These are phyloP conservation scores for Salvia miltiorrhiza DNA, from an alignment of 257 asterid genomes.

Conservation along the genomic window DNA sequence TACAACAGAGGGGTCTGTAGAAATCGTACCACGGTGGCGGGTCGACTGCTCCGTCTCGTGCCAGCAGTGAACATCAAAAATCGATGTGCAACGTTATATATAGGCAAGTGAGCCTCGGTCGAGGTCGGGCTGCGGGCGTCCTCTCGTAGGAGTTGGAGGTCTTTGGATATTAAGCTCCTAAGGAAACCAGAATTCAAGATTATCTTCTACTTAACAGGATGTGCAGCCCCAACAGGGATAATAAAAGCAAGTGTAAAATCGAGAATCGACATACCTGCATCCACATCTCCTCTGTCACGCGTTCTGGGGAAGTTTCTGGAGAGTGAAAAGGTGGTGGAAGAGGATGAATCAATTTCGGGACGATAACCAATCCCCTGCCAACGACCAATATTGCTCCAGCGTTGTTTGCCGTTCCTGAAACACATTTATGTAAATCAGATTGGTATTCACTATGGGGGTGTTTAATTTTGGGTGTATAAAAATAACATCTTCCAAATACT, in stretches of 20 bases:
- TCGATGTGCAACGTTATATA: slow-evolving; percentile 33
- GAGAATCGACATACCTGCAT: slow-evolving; percentile 70
- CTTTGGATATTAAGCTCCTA: slow-evolving; percentile 98
- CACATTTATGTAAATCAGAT: slow-evolving; percentile 24
- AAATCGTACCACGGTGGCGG: neutral
- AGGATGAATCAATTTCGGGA: slow-evolving; percentile 95
- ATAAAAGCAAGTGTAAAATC: neutral
- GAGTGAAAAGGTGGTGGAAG: slow-evolving; percentile 94
- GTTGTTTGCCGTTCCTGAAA: slow-evolving; percentile 91
- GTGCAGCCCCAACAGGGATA: neutral
- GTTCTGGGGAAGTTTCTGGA: slow-evolving; percentile 97
- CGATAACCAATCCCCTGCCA: slow-evolving; percentile 87
- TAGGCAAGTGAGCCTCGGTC: slow-evolving; percentile 92
- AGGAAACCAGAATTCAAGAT: slow-evolving; percentile 18
- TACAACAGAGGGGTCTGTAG: slow-evolving; percentile 20
- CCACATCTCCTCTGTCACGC: slow-evolving; percentile 74
- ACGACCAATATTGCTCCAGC: slow-evolving; percentile 98
- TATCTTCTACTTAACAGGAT: slow-evolving; percentile 11
- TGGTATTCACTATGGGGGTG: neutral
- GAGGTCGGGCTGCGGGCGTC: slow-evolving; percentile 91
- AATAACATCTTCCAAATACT: no score
- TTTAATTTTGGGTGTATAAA: no score
- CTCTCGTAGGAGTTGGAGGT: slow-evolving; percentile 98
- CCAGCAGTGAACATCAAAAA: neutral
- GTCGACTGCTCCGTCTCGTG: neutral